phyloP scores from a whole-genome alignment of 768 basidiomycete species.

The Lactifluus piperatus region DNA sequence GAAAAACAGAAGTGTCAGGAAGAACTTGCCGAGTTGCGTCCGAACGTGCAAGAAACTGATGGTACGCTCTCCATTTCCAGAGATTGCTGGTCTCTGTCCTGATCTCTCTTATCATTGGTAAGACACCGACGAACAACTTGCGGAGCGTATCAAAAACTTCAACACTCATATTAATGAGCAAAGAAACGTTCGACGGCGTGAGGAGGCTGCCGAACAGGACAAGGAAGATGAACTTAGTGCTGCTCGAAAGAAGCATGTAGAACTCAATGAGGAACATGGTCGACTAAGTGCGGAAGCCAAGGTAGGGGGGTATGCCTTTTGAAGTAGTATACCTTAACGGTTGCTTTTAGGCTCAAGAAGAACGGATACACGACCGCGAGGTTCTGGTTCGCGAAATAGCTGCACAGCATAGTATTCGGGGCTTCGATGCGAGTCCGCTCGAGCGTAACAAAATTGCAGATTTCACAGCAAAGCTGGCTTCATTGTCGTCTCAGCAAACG shows the following conservation, averaged over 20 bases:
- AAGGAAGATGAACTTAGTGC: slow-evolving; percentile 50
- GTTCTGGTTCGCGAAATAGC: slow-evolving; percentile 61
- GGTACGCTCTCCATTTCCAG: slow-evolving; percentile 34
- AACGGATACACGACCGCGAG: slow-evolving; percentile 64
- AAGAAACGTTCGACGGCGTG: slow-evolving; percentile 38
- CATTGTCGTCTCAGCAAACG: slow-evolving; percentile 55
- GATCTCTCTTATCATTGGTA: background rate
- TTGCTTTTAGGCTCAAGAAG: slow-evolving; percentile 54
- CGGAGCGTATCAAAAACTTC: slow-evolving; percentile 46
- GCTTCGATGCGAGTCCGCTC: slow-evolving; percentile 61
- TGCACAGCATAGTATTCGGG: slow-evolving; percentile 60
- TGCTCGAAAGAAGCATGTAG: slow-evolving; percentile 44
- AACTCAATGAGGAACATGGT: slow-evolving; percentile 54
- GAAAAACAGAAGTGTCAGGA: slow-evolving; percentile 51
- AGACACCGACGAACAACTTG: slow-evolving; percentile 72
- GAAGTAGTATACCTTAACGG: background rate
- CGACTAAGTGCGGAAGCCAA: slow-evolving; percentile 65
- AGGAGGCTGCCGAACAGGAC: slow-evolving; percentile 48
- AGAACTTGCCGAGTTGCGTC: slow-evolving; percentile 53
- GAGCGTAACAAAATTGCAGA: slow-evolving; percentile 64
- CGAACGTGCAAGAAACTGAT: slow-evolving; percentile 56
- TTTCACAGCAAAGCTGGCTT: slow-evolving; percentile 58
- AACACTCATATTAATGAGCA: slow-evolving; percentile 47
- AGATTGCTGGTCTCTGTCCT: background rate
- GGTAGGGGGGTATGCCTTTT: slow-evolving; percentile 30